These are phyloP conservation scores for Aspergillus sp. DNA, from an alignment of 2,329 filamentous ascomycete genomes.

Conservation along the genomic window DNA sequence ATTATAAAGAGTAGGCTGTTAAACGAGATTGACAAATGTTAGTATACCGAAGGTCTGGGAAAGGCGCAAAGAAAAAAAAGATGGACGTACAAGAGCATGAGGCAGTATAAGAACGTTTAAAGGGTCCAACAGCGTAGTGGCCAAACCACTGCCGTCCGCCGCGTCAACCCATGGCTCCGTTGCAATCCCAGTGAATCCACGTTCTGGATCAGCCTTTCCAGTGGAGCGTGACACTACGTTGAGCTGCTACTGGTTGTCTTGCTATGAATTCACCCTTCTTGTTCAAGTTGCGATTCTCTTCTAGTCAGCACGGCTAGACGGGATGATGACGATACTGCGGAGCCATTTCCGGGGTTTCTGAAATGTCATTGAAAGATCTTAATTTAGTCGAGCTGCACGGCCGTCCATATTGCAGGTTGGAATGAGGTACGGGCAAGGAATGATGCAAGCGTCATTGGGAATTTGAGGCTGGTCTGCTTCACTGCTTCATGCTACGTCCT, in stretches of 20 bases:
- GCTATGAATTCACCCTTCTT: neutral
- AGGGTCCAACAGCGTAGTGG: slow-evolving; percentile 4
- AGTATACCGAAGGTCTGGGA: neutral
- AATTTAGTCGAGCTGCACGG: neutral
- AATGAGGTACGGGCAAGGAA: neutral
- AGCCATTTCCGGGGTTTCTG: neutral
- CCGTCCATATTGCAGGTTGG: neutral
- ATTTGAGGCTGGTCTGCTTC: neutral
- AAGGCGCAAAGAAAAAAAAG: neutral
- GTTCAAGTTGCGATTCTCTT: neutral
- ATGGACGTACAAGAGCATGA: neutral
- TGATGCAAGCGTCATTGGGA: neutral
- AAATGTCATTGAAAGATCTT: neutral
- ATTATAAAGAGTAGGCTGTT: neutral
- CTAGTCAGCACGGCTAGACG: neutral
- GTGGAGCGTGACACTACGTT: slow-evolving; percentile 23
- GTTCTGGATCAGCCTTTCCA: slow-evolving; percentile 11
- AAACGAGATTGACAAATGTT: neutral
- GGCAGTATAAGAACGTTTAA: neutral
- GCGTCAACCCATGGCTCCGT: slow-evolving; percentile 25
- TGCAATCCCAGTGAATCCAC: slow-evolving; percentile 23
- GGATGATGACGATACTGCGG: slow-evolving; percentile 2
- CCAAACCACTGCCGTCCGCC: neutral
- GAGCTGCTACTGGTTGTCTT: slow-evolving; percentile 8
- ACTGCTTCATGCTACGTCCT: neutral